Conservation (phyloP, 345 rosid genomes). For the Eucalyptus erythrocorys region DNA sequence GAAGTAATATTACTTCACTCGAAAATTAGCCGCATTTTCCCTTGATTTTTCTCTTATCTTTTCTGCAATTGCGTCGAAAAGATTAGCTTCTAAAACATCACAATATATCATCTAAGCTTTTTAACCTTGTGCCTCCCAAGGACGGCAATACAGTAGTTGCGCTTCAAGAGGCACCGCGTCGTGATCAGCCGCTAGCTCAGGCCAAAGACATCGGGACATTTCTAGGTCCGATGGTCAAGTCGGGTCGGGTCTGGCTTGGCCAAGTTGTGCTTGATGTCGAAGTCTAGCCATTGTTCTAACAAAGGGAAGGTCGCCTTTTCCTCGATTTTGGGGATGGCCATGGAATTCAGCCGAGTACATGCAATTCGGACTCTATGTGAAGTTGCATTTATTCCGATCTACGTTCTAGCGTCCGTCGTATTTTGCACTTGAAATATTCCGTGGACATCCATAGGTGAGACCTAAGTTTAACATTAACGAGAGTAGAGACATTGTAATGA, state of each 20-base stretch:
- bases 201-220: neutral
- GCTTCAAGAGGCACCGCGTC: neutral
- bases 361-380: neutral
- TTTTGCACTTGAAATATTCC: neutral
- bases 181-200: neutral
- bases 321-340: neutral
- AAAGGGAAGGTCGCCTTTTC: neutral
- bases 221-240: neutral
- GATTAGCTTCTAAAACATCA: neutral
- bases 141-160: neutral
- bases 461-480: neutral
- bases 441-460: neutral
- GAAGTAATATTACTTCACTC: neutral
- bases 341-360: neutral
- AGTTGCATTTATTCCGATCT: neutral
- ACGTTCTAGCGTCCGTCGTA: neutral
- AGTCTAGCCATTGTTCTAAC: neutral
- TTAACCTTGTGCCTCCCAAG: neutral
- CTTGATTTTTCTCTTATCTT: neutral
- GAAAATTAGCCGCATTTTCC: neutral
- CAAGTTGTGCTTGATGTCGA: accelerated
- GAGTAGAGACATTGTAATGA: neutral
- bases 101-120: neutral
- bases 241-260: neutral
- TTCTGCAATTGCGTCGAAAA: neutral